Base-by-base conservation (phyloP, 768 basidiomycete species). In the Zangia roseola region DNA sequence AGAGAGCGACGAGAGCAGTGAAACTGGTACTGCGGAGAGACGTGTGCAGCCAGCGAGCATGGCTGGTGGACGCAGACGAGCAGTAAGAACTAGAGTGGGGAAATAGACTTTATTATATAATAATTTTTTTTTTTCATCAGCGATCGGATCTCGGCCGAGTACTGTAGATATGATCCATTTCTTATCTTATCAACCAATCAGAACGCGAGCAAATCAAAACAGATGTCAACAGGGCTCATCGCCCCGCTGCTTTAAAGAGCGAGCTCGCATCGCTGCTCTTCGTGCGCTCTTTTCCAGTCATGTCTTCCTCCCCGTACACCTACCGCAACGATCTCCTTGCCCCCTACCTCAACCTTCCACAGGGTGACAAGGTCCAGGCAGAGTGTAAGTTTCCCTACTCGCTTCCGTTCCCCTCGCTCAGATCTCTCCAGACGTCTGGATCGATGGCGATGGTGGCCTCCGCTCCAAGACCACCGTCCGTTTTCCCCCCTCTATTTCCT, bases 401-500 rank as follows among this genome's bases (percentile, higher is more conserved):
- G 49, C 40, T 34, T 3, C 28, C 40, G 31, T 7, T 7, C 20
- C 4, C 16, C 13, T 9, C 17, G 16, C 46, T 63, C 21, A 65
- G 8, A 36, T 46, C 35, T 9, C 13, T 10, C 13, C 69, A 97
- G 94, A 98, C 71, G 88, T 97, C 74, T 98, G 95, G 95, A 86
- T 97, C 68, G 95, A 98, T 68, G 94, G 94, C 54, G 88, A 97
- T 68, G 79, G 81, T 57, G 95, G 91, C 56, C 83, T 97, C 56
- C 91, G 97, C 69, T 95, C 86, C 62, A 99, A 99, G 81, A 98
- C 94, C 57, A 97, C 88, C 26, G 91, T 91, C 54, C 39, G 84
- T 73, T 35, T 51, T 25, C 43, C 19, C 20, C 39, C 16, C 16
- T 39, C 14, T 42, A 13, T 12, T 39, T 8, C 44, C 28, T 14